Evolutionary conservation across 352 stramenopile genomes (phyloP), one percentile per base, ranked within the genome.

Genomic region (Peronospora farinosa): DNA sequence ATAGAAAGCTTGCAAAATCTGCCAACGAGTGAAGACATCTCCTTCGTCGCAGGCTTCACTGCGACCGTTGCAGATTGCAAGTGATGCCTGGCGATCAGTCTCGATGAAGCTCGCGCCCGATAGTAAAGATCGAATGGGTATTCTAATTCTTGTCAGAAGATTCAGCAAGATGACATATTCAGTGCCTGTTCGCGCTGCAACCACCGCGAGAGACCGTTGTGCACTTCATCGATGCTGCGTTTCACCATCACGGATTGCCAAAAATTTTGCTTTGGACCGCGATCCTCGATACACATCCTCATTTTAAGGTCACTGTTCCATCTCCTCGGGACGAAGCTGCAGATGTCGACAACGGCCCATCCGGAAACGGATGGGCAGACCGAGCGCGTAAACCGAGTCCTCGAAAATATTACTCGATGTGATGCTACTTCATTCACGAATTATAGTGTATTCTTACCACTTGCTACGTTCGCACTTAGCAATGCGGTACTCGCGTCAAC

Each of bases 161-260:
- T 67, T 70, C 33, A 71, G 54, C 35, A 71, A 67, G 40, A 68
- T 66, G 53, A 12, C 54, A 0, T 54, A 70, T 40, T 35, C 67
- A 2, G 40, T 49, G 19, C 33, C 54, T 0, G 58, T 63, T 0
- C 0, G 16, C 0, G 3, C n/a, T 0, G 40, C 41, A 0, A 54
- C 69, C 38, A 56, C 53, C 0, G 64, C 51, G 0, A 31, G 21
- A 68, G 13, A 54, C 45, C n/a, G 50, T 45, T 5, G 33, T 19
- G 28, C 16, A 64, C 5, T 74, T 74, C 23, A 0, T 72, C 9
- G 53, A 69, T 7, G 19, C 41, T 1, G 47, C 63, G 0, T 65
- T n/a, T n/a, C n/a, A 52, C 8, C 33, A 41, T 0, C 54, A 53
- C 13, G 45, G 54, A 0, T 9, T 68, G 2, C 65, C 54, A 0